Base-by-base conservation (phyloP, 2,329 filamentous ascomycete species). In the Penicillium freii region DNA sequence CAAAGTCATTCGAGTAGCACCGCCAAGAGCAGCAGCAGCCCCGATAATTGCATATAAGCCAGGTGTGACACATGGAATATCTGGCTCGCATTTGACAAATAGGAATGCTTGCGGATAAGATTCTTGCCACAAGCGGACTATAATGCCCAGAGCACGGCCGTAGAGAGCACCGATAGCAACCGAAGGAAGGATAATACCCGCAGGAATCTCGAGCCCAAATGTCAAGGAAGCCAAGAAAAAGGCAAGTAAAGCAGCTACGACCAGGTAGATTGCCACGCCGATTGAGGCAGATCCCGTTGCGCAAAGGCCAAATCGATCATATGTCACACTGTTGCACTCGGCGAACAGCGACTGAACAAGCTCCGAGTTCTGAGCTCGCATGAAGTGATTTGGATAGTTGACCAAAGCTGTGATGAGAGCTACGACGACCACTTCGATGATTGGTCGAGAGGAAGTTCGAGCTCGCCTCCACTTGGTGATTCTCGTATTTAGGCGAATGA, bases 21-120 rank as follows among this genome's bases (percentile, higher is more conserved):
- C 94, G 6, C 90, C 91, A 1, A 99, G 85, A n/a, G 93, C 91
- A 4, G 94, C 92, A 0, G 94, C 93, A 0, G 94, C 94, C 34
- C 94, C 94, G 60, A 99, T 89, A 67, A 99, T 96, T 61, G 94
- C 94, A 71, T 99, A 99, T 1, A 93, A 95, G 15, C 93, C 94
- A 0, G 94, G 93, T 0, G 90, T 97, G 50, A 99, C 87, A 75
- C 94, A 99, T 8, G 88, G 86, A 40, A 90, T 80, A 73, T 96
- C 93, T 4, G 91, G 90, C 65, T 92, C 87, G 77, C 94, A 99
- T 40, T 86, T 85, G 43, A 80, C 77, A 71, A 97, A 97, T 43
- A 89, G 75, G 70, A 96, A 84, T 66, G 89, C 90, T n/a, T 76
- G 78, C 0, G 92, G 90, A 73, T 91, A 87, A 59, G 87, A 86